Evolutionary conservation across 129 eudicot genomes (phyloP), one percentile per base, ranked within the genome.

Genomic region (sunflower (Helianthus annuus)): DNA sequence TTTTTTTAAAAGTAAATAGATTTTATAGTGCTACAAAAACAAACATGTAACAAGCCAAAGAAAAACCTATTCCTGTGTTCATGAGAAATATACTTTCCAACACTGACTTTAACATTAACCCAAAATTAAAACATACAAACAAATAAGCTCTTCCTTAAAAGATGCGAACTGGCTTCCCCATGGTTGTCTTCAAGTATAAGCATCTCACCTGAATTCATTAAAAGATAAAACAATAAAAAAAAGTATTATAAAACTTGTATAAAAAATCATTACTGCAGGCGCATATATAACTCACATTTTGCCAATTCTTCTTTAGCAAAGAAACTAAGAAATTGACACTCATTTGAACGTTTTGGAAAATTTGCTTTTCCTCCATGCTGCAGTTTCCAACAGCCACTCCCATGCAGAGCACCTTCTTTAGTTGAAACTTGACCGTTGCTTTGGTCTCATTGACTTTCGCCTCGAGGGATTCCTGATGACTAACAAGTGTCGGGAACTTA

Each of bases 371-470:
- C 70, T 86, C 91, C 91, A 86, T 86, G 75, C 84, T 75, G 78
- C 75, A 75, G 78, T 86, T 86, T 8, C 91, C 91, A 71, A 86
- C 86, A 71, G 91, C 91, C 48, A 86, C 91, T 19, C 91, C 91
- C 91, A 86, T 83, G 66, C 91, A 86, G 6, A 86, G 91, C 5
- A 86, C 91, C 80, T 86, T 86, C 76, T 83, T 86, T 13, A 83
- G 80, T 70, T 86, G 91, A 9, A 86, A 86, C 79, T 86, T 86
- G 12, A 86, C 84, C 0, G 88, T 86, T 7, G 91, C 91, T 48
- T 83, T 86, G 49, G 76, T 76, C 64, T 86, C 91, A 6, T 86
- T 83, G 0, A 86, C 88, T 68, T 86, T 86, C 0, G 65, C 62
- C 84, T 86, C 91, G 0, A 86, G 79, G 8, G 91, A 82, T 12